A percentile compares a stretch with the other conserved stretches of the same genome.
These are phyloP conservation scores for Rhodotorula sp. DNA, from an alignment of 1,284 basidiomycete genomes.

Conservation along the genomic window DNA sequence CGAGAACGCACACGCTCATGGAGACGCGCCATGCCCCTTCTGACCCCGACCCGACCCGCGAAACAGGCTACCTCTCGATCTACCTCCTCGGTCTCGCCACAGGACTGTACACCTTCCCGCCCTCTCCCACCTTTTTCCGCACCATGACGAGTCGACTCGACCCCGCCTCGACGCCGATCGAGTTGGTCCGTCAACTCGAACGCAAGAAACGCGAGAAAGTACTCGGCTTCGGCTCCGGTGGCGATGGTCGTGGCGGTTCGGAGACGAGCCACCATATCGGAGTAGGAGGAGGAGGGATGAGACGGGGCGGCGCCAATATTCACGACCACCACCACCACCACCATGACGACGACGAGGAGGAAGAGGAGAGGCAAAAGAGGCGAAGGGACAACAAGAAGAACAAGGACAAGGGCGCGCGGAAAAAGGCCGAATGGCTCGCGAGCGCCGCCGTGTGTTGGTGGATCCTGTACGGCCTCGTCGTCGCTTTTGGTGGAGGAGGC, in stretches of 20 bases:
- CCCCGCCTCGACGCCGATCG: neutral
- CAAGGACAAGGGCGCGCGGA: constrained; percentile 46
- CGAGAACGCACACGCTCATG: neutral
- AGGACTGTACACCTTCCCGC: constrained; percentile 73
- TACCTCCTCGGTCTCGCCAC: constrained; percentile 80
- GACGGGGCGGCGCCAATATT: too few relatives aligned
- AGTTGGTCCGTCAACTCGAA: constrained; percentile 37
- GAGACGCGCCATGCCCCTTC: neutral
- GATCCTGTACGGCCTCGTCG: constrained; percentile 57
- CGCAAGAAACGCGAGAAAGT: constrained; percentile 12
- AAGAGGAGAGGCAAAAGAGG: neutral
- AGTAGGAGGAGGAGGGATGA: too few relatives aligned
- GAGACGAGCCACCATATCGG: neutral
- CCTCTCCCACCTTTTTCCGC: constrained; percentile 42
- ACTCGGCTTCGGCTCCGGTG: neutral
- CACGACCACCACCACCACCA: too few relatives aligned
- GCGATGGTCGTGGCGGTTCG: neutral
- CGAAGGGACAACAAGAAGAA: neutral
- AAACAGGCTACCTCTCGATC: constrained; percentile 80
- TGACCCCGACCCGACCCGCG: neutral
- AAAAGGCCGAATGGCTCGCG: constrained; percentile 70
- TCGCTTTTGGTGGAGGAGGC: constrained; percentile 44
- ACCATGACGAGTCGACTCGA: neutral
- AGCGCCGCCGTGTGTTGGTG: constrained; percentile 79
- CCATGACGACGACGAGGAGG: too few relatives aligned